Conservation (phyloP, 2,329 filamentous ascomycete genomes). For the Mycosphaerelloides madeirae region DNA sequence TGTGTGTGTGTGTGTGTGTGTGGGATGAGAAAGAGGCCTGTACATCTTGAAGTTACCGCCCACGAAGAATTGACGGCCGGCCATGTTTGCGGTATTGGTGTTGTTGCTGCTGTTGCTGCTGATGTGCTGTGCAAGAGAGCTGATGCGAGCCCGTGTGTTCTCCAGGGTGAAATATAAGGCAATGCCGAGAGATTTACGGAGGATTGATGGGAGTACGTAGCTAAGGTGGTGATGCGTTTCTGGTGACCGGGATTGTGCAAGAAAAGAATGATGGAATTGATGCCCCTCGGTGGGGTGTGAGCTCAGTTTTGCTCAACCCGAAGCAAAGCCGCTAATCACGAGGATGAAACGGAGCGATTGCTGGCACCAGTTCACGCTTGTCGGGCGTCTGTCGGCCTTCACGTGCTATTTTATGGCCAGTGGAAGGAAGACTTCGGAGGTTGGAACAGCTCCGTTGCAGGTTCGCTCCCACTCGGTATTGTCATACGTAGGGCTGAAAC, state of each 20-base stretch:
- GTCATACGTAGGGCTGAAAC: too few relatives aligned
- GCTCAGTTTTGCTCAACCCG: too few relatives aligned
- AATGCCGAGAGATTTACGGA: not conserved
- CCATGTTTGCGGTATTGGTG: constrained; percentile 32
- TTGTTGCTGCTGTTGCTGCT: not conserved
- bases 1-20: constrained; percentile 4
- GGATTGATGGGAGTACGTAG: not conserved
- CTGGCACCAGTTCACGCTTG: too few relatives aligned
- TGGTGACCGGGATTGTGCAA: not conserved
- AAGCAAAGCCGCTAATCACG: too few relatives aligned
- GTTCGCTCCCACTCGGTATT: too few relatives aligned
- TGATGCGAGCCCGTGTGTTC: not conserved
- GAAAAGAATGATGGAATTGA: not conserved
- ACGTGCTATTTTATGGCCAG: too few relatives aligned
- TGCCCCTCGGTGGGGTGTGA: too few relatives aligned
- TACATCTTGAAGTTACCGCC: constrained; percentile 94
- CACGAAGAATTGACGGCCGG: constrained; percentile 39
- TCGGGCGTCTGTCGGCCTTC: too few relatives aligned
- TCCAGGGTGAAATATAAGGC: not conserved
- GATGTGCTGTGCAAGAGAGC: not conserved
- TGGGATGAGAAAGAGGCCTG: constrained; percentile 22
- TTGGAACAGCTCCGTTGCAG: too few relatives aligned
- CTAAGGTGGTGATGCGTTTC: not conserved
- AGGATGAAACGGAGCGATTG: too few relatives aligned
- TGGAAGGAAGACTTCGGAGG: too few relatives aligned